Evolutionary conservation across 1,284 basidiomycete genomes (phyloP), one percentile per base, ranked within the genome.

Genomic region (Sutorius eximius): DNA sequence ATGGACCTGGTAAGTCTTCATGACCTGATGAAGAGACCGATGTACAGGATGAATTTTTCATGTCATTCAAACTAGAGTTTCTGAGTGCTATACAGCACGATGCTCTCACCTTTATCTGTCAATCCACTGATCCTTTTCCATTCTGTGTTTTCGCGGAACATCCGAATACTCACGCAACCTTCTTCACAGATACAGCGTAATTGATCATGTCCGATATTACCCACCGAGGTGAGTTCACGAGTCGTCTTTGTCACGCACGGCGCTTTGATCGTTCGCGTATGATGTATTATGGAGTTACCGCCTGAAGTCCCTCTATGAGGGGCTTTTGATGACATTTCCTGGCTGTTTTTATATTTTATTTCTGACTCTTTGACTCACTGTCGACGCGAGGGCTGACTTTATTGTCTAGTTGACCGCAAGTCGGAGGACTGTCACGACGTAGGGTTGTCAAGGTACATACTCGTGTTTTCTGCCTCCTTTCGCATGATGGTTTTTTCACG

Each of bases 51-150:
- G 87, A 89, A 72, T 27, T 60, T 71, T 65, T 75, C 46, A n/a
- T 38, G 57, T 69, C 73, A 79, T 86, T 87, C 87, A 90, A 90
- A 90, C 87, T 90, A 90, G 87, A 89, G 87, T 90, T 85, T 89
- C 77, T 89, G 87, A 90, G 87, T 74, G 81, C 76, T 54, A 54
- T 33, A 58, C 29, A 71, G 78, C 79, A 75, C 85, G 65, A 85
- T 88, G 87, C 79, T 88, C 85, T 86, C 61, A 70, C 74, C 45
- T 59, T 49, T 59, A 78, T 83, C 78, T 82, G 75, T 81, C 78
- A 80, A 82, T 84, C 81, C 79, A 78, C 84, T 86, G 83, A 85
- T 64, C 61, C 63, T 59, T 63, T 62, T 61, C 54, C 63, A 59
- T 62, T 62, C 61, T 52, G 48, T 49, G 38, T 48, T 30, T 53